A percentile compares a stretch with the other conserved stretches of the same genome.
These are phyloP conservation scores for Monosporascus sp. DNA, from an alignment of 2,329 filamentous ascomycete genomes.

Conservation along the genomic window DNA sequence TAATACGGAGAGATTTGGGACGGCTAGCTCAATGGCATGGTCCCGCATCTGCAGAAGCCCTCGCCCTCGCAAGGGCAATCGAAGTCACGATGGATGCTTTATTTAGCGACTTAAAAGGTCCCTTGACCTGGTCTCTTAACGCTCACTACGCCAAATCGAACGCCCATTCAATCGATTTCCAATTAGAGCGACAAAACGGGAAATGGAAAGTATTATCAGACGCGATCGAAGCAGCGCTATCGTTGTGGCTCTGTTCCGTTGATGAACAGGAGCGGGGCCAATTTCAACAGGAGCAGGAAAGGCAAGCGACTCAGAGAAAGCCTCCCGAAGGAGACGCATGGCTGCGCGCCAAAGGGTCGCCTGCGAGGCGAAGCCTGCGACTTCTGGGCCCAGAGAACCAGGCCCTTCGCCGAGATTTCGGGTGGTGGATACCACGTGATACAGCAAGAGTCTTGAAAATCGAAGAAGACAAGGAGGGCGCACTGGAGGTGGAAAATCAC, in stretches of 20 bases:
- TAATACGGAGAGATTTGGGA: slow-evolving; percentile 12
- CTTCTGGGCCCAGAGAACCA: slow-evolving; percentile 7
- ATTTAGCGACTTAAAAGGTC: background rate
- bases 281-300: slow-evolving; percentile 1
- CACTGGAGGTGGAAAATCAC: background rate
- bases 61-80: slow-evolving; percentile 12
- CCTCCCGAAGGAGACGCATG: slow-evolving; percentile 7
- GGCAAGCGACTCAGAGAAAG: background rate
- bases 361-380: slow-evolving; percentile 4
- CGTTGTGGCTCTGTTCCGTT: slow-evolving; percentile 23
- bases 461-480: background rate
- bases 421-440: slow-evolving; percentile 3
- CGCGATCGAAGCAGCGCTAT: slow-evolving; percentile 24
- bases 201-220: slow-evolving; percentile 15
- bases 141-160: background rate
- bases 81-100: slow-evolving; percentile 16
- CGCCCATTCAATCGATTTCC: slow-evolving; percentile 1
- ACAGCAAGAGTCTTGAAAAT: slow-evolving; percentile 8
- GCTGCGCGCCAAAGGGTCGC: slow-evolving; percentile 8
- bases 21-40: slow-evolving; percentile 16
- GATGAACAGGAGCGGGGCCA: background rate
- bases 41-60: slow-evolving; percentile 9
- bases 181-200: background rate
- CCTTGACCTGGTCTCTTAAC: background rate
- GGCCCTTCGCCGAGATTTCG: slow-evolving; percentile 2